A percentile compares a stretch with the other conserved stretches of the same genome.
These are phyloP conservation scores for Areca catechu DNA, from an alignment of 176 grass and related monocot genomes.

Conservation along the genomic window DNA sequence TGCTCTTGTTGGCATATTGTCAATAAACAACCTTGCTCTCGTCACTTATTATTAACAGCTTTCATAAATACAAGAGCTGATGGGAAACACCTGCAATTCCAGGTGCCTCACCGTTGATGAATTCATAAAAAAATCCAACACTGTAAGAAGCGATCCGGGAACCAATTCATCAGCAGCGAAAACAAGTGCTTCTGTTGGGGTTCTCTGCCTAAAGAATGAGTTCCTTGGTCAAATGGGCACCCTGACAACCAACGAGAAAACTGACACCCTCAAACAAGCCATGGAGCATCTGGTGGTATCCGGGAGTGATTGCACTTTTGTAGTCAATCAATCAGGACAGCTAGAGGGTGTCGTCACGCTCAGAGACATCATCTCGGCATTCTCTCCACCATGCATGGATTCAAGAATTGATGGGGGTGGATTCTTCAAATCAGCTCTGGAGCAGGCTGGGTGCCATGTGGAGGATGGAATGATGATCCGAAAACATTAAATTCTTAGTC, in stretches of 20 bases:
- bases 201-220: not conserved
- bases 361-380: constrained; percentile 46
- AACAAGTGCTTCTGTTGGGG: not conserved
- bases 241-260: constrained; percentile 12
- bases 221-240: not conserved
- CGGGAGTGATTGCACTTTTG: constrained; percentile 32
- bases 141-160: not conserved
- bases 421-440: constrained; percentile 39
- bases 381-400: constrained; percentile 62
- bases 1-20: no score
- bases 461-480: constrained; percentile 37
- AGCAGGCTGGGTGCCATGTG: constrained; percentile 38
- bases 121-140: not conserved
- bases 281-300: constrained; percentile 31
- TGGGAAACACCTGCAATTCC: not conserved
- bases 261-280: constrained; percentile 38
- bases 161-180: not conserved
- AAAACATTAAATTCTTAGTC: not conserved
- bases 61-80: no score
- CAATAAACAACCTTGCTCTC: no score
- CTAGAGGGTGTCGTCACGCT: constrained; percentile 29
- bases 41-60: no score
- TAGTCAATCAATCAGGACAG: constrained; percentile 20
- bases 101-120: constrained; percentile 13
- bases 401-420: constrained; percentile 42